These are phyloP conservation scores for Lichtheimia hyalospora DNA, from an alignment of 371 early-diverging fungal genomes.

Conservation along the genomic window DNA sequence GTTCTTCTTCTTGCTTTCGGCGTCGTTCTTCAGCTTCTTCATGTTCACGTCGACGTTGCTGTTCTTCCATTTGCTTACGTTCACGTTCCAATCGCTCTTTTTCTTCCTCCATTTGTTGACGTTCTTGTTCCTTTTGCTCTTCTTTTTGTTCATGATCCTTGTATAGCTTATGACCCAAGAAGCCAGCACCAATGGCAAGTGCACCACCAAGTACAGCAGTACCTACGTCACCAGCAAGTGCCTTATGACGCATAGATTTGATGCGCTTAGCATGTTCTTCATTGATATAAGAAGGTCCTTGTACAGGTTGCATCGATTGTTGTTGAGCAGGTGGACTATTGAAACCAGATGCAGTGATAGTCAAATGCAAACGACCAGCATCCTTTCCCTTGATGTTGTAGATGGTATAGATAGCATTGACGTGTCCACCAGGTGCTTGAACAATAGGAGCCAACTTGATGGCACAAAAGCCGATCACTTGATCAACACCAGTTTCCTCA, in stretches of 20 bases:
- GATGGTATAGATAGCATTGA: conserved; percentile 51
- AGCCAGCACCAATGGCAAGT: conserved; percentile 50
- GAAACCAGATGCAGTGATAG: conserved; percentile 48
- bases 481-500: conserved; percentile 45
- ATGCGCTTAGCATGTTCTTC: conserved; percentile 47
- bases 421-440: conserved; percentile 46
- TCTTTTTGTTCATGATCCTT: conserved; percentile 40
- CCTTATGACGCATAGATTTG: conserved; percentile 49
- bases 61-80: conserved; percentile 27
- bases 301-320: conserved; percentile 29
- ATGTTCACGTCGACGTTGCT: conserved; percentile 19
- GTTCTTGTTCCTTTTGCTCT: conserved; percentile 26
- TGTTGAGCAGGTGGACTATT: conserved; percentile 36
- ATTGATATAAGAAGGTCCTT: conserved; percentile 43
- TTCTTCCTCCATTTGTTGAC: conserved; percentile 26
- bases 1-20: conserved; percentile 11
- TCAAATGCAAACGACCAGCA: conserved; percentile 46
- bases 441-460: conserved; percentile 59
- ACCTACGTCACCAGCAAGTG: conserved; percentile 43
- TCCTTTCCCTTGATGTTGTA: conserved; percentile 44
- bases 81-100: conserved; percentile 28
- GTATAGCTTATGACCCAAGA: conserved; percentile 49
- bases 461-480: conserved; percentile 60
- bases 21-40: conserved; percentile 23
- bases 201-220: conserved; percentile 47